These are phyloP conservation scores for Mimosa bimucronata DNA, from an alignment of 306 rosid species.

Conservation along the genomic window DNA sequence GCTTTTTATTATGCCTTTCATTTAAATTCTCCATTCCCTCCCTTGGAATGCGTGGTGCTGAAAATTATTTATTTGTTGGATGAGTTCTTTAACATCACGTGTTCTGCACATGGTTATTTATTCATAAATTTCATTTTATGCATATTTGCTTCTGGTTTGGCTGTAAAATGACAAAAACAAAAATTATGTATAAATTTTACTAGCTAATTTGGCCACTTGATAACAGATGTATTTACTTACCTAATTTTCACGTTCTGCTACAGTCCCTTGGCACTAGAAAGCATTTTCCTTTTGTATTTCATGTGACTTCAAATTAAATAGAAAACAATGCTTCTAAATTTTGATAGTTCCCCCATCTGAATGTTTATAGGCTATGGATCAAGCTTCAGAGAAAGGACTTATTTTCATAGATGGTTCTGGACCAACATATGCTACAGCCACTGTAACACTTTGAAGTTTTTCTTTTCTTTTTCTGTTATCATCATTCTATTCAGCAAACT, in stretches of 20 bases:
- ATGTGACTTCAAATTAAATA: constrained; percentile 15
- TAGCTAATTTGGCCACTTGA: constrained; percentile 12
- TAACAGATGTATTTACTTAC: not conserved
- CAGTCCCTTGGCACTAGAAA: constrained; percentile 7
- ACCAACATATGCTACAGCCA: constrained; percentile 92
- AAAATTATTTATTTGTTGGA: constrained; percentile 20
- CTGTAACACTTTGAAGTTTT: constrained; percentile 48
- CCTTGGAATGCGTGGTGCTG: constrained; percentile 5
- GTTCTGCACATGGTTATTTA: not conserved
- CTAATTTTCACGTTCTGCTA: constrained; percentile 31
- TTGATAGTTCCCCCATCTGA: constrained; percentile 28
- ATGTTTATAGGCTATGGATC: constrained; percentile 70
- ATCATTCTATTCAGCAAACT: constrained; percentile 26
- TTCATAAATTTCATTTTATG: constrained; percentile 23
- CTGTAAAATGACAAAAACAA: constrained; percentile 11
- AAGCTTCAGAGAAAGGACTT: constrained; percentile 75
- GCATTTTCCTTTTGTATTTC: constrained; percentile 9
- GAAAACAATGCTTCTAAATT: constrained; percentile 14
- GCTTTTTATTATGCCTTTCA: constrained; percentile 7
- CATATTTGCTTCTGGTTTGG: constrained; percentile 32
- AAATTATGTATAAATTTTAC: constrained; percentile 14
- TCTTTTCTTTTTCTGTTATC: constrained; percentile 16
- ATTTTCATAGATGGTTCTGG: constrained; percentile 80
- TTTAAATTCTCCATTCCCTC: not conserved
- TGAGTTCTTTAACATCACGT: not conserved